Conservation (phyloP, 495 filamentous ascomycete species). For the Trichoderma gamsii region DNA sequence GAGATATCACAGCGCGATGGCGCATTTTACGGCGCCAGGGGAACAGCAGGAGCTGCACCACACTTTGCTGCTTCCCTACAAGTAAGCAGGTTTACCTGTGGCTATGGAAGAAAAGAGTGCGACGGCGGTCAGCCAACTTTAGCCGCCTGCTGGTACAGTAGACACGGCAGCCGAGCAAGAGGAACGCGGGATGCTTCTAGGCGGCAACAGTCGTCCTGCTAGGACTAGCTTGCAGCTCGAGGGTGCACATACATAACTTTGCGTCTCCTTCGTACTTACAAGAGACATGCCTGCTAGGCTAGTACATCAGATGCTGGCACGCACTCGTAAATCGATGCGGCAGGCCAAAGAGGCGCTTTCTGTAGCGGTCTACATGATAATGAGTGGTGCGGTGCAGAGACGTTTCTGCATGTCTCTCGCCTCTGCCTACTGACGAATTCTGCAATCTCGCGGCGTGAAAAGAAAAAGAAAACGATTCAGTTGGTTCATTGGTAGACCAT, state of each 20-base stretch:
- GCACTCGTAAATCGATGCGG: not conserved
- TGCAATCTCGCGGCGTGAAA: too few species aligned
- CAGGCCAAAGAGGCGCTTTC: slow-evolving; percentile 2
- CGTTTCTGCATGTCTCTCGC: not conserved
- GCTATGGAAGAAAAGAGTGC: not conserved
- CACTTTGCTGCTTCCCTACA: not conserved
- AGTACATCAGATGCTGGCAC: not conserved
- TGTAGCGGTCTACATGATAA: not conserved
- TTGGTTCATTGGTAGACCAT: too few species aligned
- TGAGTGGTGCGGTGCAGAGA: not conserved
- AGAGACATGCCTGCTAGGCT: not conserved
- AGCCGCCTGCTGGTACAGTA: not conserved
- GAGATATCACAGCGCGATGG: not conserved
- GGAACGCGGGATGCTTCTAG: not conserved
- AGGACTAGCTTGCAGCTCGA: not conserved
- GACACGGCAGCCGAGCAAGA: not conserved
- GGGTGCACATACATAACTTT: not conserved
- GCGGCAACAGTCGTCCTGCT: not conserved
- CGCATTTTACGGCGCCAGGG: not conserved
- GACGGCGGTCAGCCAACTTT: not conserved
- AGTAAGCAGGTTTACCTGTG: not conserved
- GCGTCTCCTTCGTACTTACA: not conserved
- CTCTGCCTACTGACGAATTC: not conserved
- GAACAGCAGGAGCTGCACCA: not conserved
- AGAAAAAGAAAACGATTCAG: too few species aligned